Base-by-base conservation (phyloP, 2,329 filamentous ascomycete genomes). In the Ophiostoma pallidulum region DNA sequence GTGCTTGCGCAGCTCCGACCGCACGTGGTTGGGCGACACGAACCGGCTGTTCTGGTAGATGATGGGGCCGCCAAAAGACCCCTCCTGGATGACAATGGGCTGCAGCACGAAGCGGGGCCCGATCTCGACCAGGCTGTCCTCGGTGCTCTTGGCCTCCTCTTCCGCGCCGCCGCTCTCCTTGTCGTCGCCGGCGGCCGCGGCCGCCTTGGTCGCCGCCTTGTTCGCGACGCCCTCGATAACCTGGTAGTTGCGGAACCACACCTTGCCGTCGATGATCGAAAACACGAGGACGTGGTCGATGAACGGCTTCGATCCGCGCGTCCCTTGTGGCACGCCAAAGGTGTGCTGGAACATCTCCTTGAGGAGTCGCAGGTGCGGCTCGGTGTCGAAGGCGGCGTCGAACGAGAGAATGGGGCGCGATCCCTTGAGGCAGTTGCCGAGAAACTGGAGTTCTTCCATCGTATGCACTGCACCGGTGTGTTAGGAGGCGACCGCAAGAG, bases 21-120 rank as follows among this genome's bases (percentile, higher is more conserved):
- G 77, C 54, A 97, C 80, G 68, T 96, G 87, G 77, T 98, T 98
- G 9, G 92, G 92, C 56, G 85, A 92, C 46, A 98, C 86, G 59
- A 95, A 98, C 64, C 95, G 84, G 74, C 88, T 92, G 72, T 97
- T 97, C 73, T 97, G 88, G 69, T 94, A 98, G 61, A 98, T 94
- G 55, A 97, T 88, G 3, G 92, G 91, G 0, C 92, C 92, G 46
- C 91, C 91, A 58, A 98, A 97, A 52, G 86, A 90, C 37, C 88
- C 89, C 64, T 98, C 92, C 58, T 94, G 81, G 56, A 97, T 95
- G 49, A 97, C 82, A 55, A 96, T 96, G 1, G 92, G 91, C 22
- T 89, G 96, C 43, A 96, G 72, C 26, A 96, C 89, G 57, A 96
- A 91, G 39, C 92, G 78, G 0, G 92, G 92, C 0, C 92, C 92